A percentile compares a stretch with the other conserved stretches of the same genome.
Evolutionary conservation across 75 land plant genomes (phyloP).

Genomic region (Adiantum capillusveneris): DNA sequence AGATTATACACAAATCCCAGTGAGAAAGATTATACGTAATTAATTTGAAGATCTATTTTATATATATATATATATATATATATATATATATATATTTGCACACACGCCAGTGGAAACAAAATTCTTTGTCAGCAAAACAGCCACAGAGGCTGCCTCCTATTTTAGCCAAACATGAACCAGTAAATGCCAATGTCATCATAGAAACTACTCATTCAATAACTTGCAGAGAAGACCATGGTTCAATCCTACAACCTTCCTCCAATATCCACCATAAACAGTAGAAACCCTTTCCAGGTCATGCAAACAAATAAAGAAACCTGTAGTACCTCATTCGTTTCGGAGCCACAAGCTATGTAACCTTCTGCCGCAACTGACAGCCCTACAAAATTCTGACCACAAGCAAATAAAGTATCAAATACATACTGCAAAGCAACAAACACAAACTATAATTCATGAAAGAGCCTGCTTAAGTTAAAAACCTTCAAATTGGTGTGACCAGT

Average conservation of each 20-base stretch:
- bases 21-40: too few species aligned
- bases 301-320: neutral
- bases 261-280: neutral
- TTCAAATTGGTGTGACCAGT: conserved; percentile 89
- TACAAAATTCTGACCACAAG: conserved; percentile 68
- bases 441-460: neutral
- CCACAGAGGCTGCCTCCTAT: neutral
- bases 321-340: conserved; percentile 85
- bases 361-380: conserved; percentile 70
- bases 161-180: neutral
- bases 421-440: neutral
- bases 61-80: too few species aligned
- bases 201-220: neutral
- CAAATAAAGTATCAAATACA: neutral
- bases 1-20: too few species aligned
- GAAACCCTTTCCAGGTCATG: too few species aligned
- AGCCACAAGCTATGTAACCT: conserved; percentile 95
- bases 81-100: too few species aligned
- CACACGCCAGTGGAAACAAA: too few species aligned
- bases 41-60: too few species aligned
- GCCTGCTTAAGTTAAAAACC: conserved; percentile 25
- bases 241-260: neutral
- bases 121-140: neutral
- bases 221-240: neutral
- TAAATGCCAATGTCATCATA: neutral